Conservation (phyloP, 2,329 filamentous ascomycete species). For the Pseudogymnoascus sp. region DNA sequence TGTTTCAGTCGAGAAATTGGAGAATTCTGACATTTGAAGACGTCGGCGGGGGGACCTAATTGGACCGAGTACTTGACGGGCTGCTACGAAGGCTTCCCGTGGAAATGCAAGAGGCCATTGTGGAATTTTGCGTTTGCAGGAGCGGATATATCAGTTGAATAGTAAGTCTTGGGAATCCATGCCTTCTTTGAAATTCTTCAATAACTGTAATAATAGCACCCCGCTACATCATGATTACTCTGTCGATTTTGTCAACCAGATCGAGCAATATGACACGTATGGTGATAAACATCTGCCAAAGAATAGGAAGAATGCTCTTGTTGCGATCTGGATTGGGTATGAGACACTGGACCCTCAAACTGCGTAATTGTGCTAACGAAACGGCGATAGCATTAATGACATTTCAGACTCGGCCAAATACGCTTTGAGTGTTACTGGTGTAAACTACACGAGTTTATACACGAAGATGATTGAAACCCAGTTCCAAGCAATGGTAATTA, state of each 20-base stretch:
- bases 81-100: constrained; percentile 41
- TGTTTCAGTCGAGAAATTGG: background rate
- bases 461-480: constrained; percentile 33
- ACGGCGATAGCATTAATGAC: constrained; percentile 39
- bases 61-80: constrained; percentile 47
- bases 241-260: constrained; percentile 41
- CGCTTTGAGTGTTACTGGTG: constrained; percentile 31
- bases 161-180: constrained; percentile 22
- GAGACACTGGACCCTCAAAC: background rate
- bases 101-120: constrained; percentile 38
- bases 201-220: constrained; percentile 27
- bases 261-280: constrained; percentile 39
- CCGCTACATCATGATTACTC: constrained; percentile 45
- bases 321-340: constrained; percentile 43
- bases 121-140: constrained; percentile 52
- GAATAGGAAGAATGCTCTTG: constrained; percentile 30
- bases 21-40: constrained; percentile 28
- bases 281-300: constrained; percentile 25
- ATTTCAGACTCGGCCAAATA: constrained; percentile 42
- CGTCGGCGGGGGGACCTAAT: constrained; percentile 45
- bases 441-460: constrained; percentile 39
- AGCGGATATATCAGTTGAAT: constrained; percentile 38
- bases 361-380: background rate
- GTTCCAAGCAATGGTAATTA: constrained; percentile 31
- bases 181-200: background rate